Evolutionary conservation across 768 basidiomycete species (phyloP).

Genomic region (Panus rudis): DNA sequence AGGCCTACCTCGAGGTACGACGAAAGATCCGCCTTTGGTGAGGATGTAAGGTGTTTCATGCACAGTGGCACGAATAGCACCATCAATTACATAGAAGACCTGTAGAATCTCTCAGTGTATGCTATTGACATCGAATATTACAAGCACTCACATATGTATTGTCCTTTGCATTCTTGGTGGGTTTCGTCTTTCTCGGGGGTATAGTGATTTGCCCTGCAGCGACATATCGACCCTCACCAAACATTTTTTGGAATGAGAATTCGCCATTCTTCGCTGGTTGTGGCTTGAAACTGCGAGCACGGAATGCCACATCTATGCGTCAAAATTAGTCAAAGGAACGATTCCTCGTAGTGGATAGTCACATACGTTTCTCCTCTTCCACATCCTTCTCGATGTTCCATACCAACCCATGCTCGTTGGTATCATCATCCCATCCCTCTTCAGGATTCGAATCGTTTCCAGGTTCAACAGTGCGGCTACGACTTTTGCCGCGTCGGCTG

Average conservation of each 20-base stretch:
- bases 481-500: conserved; percentile 34
- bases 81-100: conserved; percentile 80
- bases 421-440: conserved; percentile 84
- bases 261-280: conserved; percentile 50
- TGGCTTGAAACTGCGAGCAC: conserved; percentile 60
- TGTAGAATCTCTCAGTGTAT: conserved; percentile 27
- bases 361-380: conserved; percentile 69
- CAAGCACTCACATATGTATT: conserved; percentile 74
- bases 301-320: conserved; percentile 68
- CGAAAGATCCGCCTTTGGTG: conserved; percentile 77
- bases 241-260: conserved; percentile 89
- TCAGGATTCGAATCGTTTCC: conserved; percentile 35
- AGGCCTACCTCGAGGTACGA: conserved; percentile 75
- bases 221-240: conserved; percentile 85
- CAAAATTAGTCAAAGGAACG: not conserved
- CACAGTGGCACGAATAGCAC: conserved; percentile 80
- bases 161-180: conserved; percentile 83
- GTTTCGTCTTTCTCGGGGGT: conserved; percentile 74
- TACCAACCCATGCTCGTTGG: conserved; percentile 57
- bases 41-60: conserved; percentile 76
- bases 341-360: not conserved
- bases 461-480: conserved; percentile 29
- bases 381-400: conserved; percentile 55
- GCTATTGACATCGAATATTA: not conserved
- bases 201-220: conserved; percentile 86